A percentile compares a stretch with the other conserved stretches of the same genome.
Evolutionary conservation across 371 early-diverging fungal species (phyloP).

Genomic region (Rhizopus arrhizus): DNA sequence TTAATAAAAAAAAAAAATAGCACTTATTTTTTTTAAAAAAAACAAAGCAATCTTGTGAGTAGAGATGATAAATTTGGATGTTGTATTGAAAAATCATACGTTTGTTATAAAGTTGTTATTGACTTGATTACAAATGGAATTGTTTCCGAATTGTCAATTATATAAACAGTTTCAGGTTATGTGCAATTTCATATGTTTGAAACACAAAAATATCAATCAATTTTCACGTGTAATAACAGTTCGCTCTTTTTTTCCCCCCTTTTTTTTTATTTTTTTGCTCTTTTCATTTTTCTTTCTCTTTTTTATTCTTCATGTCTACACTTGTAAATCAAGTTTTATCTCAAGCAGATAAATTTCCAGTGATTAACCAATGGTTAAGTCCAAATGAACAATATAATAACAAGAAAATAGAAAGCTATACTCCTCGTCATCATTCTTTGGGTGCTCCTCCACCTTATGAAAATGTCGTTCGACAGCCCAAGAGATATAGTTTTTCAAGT

Average conservation of each 20-base stretch:
- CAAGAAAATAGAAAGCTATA: slow-evolving; percentile 4
- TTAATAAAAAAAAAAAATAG: too few species aligned
- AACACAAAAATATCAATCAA: too few species aligned
- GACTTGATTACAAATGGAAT: too few species aligned
- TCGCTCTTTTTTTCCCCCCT: neutral
- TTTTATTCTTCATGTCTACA: slow-evolving; percentile 20
- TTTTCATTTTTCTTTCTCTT: slow-evolving; percentile 3
- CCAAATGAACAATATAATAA: slow-evolving; percentile 6
- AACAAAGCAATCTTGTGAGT: too few species aligned
- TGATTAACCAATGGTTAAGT: slow-evolving; percentile 22
- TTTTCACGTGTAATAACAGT: too few species aligned
- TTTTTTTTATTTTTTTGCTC: slow-evolving; percentile 8
- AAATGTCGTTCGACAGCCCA: slow-evolving; percentile 19
- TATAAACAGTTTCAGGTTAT: too few species aligned
- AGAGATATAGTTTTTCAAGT: slow-evolving; percentile 17
- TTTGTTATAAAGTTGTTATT: too few species aligned
- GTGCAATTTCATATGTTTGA: too few species aligned
- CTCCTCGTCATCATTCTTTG: slow-evolving; percentile 28
- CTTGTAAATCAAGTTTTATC: slow-evolving; percentile 20
- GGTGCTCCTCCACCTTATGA: slow-evolving; percentile 39
- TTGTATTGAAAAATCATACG: too few species aligned
- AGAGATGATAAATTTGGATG: too few species aligned
- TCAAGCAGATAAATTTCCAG: slow-evolving; percentile 24
- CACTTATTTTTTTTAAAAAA: too few species aligned
- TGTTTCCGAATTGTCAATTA: too few species aligned